Evolutionary conservation across 345 rosid species (phyloP), one percentile per base, ranked within the genome.

Genomic region (Sonneratia caseolaris): DNA sequence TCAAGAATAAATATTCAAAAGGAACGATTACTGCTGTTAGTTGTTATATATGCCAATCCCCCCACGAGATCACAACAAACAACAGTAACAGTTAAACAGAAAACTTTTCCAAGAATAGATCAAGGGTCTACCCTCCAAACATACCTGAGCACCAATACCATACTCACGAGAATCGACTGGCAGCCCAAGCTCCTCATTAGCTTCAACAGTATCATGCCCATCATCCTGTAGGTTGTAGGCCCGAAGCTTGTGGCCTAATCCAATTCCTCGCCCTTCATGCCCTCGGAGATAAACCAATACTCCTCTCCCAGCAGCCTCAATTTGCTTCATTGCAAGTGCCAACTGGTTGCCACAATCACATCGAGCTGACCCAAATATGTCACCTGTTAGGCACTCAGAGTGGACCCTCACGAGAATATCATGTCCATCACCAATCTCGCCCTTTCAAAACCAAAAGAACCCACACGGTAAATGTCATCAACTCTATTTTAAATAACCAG

Each of bases 361-460:
- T 82, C 92, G 78, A 14, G 90, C 89, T 4, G 93, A 91, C 21
- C 98, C 97, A 68, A 94, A 91, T 79, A 90, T 90, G 76, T 94
- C 97, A n/a, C 97, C 97, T 0, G 98, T 88, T 47, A 94, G 87
- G 82, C 97, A 90, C 38, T 94, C 98, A 0, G 98, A 88, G 59
- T 94, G 97, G 32, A 94, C 97, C 77, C 97, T 86, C 79, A 94
- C 98, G 27, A 91, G 91, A 72, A 93, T 74, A 76, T 87, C 86
- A 61, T 81, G 83, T 56, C 97, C 97, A 77, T 90, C 92, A 14
- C 84, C 88, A 16, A 90, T 78, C 12, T 90, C 96, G 51, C 96
- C 97, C 96, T 89, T 74, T 70, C 70, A 57, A 64, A 38, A 64
- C 51, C 51, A 47, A 47, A 64, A 49, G 47, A n/a, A 32, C 4